These are phyloP conservation scores for Chrysosphaeria jannelii DNA, from an alignment of 2,329 filamentous ascomycete genomes.

Conservation along the genomic window DNA sequence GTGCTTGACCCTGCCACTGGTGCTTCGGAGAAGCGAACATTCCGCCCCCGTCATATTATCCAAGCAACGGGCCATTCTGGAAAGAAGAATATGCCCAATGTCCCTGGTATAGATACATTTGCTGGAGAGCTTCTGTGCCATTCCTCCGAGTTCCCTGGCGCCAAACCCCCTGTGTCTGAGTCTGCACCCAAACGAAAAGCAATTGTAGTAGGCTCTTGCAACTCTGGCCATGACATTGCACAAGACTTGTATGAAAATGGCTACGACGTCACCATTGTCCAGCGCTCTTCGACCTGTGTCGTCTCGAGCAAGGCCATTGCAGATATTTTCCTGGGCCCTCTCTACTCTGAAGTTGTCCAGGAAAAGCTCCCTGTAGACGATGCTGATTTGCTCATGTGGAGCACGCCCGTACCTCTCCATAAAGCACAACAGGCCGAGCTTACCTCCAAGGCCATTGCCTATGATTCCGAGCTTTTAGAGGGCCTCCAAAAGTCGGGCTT, in stretches of 20 bases:
- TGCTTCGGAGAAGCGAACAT: conserved; percentile 17
- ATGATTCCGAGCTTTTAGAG: conserved; percentile 12
- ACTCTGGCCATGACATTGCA: conserved; percentile 26
- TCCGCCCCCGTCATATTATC: conserved; percentile 31
- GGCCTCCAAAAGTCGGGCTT: conserved; percentile 25
- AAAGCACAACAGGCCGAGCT: conserved; percentile 18
- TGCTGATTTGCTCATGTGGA: conserved; percentile 21
- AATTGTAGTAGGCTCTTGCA: conserved; percentile 25
- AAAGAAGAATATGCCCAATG: conserved; percentile 26
- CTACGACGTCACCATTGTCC: conserved; percentile 27
- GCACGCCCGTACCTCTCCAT: conserved; percentile 17
- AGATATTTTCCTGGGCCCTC: conserved; percentile 14
- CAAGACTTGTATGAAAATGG: conserved; percentile 27
- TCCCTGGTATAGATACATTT: conserved; percentile 23
- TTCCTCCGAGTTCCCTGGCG: conserved; percentile 18
- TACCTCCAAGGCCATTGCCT: conserved; percentile 10
- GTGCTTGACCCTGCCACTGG: conserved; percentile 13
- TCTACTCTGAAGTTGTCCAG: conserved; percentile 12
- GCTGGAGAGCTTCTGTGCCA: conserved; percentile 22
- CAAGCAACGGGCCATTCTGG: conserved; percentile 39
- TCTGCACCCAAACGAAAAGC: conserved; percentile 15
- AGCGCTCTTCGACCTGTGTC: conserved; percentile 25
- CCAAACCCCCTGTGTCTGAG: conserved; percentile 8
- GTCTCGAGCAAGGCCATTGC: conserved; percentile 15
- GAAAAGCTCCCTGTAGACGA: conserved; percentile 16